Base-by-base conservation (phyloP, 306 rosid species). In the Alnus rubra region DNA sequence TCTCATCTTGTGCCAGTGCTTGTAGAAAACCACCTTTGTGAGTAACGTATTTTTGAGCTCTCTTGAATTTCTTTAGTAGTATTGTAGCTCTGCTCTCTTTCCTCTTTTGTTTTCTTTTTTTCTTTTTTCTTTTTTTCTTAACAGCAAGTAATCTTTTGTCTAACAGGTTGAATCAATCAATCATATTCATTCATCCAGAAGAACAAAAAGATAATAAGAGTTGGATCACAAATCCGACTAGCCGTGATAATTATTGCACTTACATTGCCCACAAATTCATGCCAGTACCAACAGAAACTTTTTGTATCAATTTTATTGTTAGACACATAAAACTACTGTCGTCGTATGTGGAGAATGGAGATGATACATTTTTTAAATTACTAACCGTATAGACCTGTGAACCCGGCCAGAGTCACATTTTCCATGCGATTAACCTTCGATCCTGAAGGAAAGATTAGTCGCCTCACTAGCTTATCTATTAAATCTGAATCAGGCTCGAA, bases 361-460 rank as follows among this genome's bases (percentile, higher is more conserved):
- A 87, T 42, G 81, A 68, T 82, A 23, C 82, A 80, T 39, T 39
- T 39, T 39, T 39, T 2, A 42, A 42, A 42, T 42, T 42, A 42
- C 45, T 4, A 42, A 42, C 8, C 5, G 8, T 42, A 42, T 42
- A 42, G 45, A 42, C 45, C 45, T 42, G 5, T 42, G 45, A 3
- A 71, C 75, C 71, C 72, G 1, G 11, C 47, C 31, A 39, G 56
- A 74, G 73, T 62, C 33, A 76, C 71, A 69, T 85, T 82, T 56
- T 55, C 9, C 45, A 44, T 50, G 9, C 58, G 23, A 39, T 53
- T 18, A 69, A 69, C 8, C 45, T 88, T 44, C 2, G 58, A 76
- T 1, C 86, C 73, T 82, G 85, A 83, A 12, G 81, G 74, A 72
- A 89, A 82, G 15, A 70, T 7, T 7, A 90, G 74, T 51, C 84